phyloP scores from a whole-genome alignment of 1,139 yeast species.

The Yamadazyma atmosphaerica region DNA sequence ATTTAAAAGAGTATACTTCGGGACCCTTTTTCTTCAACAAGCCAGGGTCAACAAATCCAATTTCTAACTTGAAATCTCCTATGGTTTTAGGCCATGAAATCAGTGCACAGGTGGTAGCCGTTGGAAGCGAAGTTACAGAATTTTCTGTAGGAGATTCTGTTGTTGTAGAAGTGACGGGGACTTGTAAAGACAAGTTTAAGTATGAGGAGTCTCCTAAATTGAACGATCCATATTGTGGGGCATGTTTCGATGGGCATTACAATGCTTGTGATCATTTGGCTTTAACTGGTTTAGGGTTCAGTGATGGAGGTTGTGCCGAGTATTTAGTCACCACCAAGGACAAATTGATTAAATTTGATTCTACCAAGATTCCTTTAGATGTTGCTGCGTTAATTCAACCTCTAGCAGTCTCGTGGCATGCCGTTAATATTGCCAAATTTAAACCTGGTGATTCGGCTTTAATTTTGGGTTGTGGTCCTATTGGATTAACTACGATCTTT shows the following conservation, averaged over 20 bases:
- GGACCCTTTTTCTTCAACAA: constrained; percentile 51
- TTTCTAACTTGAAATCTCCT: constrained; percentile 17
- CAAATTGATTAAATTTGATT: constrained; percentile 37
- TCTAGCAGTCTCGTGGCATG: constrained; percentile 50
- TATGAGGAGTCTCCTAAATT: constrained; percentile 27
- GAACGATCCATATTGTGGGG: constrained; percentile 32
- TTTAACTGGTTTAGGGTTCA: constrained; percentile 45
- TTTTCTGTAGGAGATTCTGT: constrained; percentile 45
- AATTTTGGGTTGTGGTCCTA: constrained; percentile 64
- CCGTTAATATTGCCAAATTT: constrained; percentile 39
- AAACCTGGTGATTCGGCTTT: constrained; percentile 49
- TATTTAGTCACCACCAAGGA: constrained; percentile 35
- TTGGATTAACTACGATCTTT: constrained; percentile 56
- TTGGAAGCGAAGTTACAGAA: constrained; percentile 20
- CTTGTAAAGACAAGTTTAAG: constrained; percentile 42
- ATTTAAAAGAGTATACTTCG: constrained; percentile 52
- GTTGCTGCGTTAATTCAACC: constrained; percentile 50
- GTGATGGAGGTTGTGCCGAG: constrained; percentile 48
- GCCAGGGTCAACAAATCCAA: constrained; percentile 20
- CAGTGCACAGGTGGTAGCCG: constrained; percentile 42
- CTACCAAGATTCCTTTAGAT: constrained; percentile 37
- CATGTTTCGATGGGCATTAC: constrained; percentile 44
- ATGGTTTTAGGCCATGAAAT: constrained; percentile 56
- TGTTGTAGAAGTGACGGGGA: constrained; percentile 54
- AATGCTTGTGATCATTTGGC: constrained; percentile 49